A percentile compares a stretch with the other conserved stretches of the same genome.
Conservation (phyloP, 1,284 basidiomycete species). For the Fomitopsis palustris region DNA sequence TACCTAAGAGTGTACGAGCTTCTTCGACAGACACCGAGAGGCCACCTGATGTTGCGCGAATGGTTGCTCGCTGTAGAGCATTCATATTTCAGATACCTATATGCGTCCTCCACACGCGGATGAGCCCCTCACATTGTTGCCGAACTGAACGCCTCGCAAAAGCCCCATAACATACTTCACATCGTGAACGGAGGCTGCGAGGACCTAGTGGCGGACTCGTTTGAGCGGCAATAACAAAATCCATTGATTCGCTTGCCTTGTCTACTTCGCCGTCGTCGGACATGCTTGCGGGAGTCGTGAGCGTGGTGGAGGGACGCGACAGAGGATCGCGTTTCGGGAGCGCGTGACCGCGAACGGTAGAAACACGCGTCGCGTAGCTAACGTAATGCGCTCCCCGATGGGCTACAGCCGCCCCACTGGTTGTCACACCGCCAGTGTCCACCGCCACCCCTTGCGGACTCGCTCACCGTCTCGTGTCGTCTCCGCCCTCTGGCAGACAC, state of each 20-base stretch:
- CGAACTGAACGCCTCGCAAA: slow-evolving; percentile 76
- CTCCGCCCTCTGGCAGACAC: neutral
- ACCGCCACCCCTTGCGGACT: neutral
- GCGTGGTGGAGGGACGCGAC: neutral
- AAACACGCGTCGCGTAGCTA: neutral
- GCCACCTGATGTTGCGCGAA: slow-evolving; percentile 68
- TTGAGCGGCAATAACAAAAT: neutral
- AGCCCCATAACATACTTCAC: slow-evolving; percentile 73
- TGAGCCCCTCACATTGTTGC: slow-evolving; percentile 55
- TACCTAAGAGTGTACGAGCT: slow-evolving; percentile 74
- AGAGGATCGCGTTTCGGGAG: neutral
- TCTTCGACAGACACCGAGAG: slow-evolving; percentile 88
- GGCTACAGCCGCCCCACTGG: neutral
- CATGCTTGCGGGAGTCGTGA: neutral
- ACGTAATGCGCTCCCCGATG: neutral
- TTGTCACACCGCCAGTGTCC: neutral
- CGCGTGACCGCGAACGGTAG: neutral
- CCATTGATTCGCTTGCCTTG: neutral
- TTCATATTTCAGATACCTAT: slow-evolving; percentile 6
- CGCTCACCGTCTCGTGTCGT: neutral
- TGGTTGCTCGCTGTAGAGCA: slow-evolving; percentile 63
- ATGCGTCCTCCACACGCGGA: slow-evolving; percentile 3
- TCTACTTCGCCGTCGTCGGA: neutral
- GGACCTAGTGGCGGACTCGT: slow-evolving; percentile 46
- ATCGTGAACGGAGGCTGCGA: slow-evolving; percentile 75